Base-by-base conservation (phyloP, 352 stramenopile species). In the Halophytophthora polymorphica region DNA sequence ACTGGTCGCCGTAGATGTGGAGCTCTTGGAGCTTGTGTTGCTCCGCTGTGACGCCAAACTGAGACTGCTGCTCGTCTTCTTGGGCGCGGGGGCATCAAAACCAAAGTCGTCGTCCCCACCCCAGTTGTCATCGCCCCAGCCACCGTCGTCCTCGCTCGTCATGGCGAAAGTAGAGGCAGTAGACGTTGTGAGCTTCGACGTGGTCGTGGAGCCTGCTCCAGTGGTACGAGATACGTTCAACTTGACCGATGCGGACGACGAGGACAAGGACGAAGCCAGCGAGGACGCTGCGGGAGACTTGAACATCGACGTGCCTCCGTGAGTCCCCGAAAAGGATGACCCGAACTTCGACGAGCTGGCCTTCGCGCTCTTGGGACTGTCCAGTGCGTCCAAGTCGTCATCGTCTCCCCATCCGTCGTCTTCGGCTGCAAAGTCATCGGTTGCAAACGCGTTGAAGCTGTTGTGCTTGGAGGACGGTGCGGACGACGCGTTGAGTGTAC, bases 81-180 rank as follows among this genome's bases (percentile, higher is more conserved):
- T 72, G 19, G 52, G 36, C 6, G 42, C 33, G 28, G 55, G 50
- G 19, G 42, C 37, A 22, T 64, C 58, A 2, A 83, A 48, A 37
- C 75, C 59, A 13, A 83, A 45, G 11, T 83, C 72, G 47, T 78
- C 69, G 31, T 80, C 71, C 18, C 53, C 74, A 21, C 76, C 80
- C 77, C 77, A 91, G 46, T 77, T 87, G 36, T 89, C 80, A 41
- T 88, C 69, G 11, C 64, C 74, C 80, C 80, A 89, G 3, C 50
- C 73, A 22, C 45, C 73, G 23, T 74, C 56, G 2, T 53, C 38
- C 0, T 43, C 69, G 34, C 51, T 59, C 35, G 62, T 56, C 35
- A 80, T 71, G 21, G 71, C 43, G 34, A 72, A 66, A 0, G 45
- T 45, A 22, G 66, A 66, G 0, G 64, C 40, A 19, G 39, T 15